Evolutionary conservation across 1,284 basidiomycete species (phyloP).

Genomic region (Melampsora occidentalis): DNA sequence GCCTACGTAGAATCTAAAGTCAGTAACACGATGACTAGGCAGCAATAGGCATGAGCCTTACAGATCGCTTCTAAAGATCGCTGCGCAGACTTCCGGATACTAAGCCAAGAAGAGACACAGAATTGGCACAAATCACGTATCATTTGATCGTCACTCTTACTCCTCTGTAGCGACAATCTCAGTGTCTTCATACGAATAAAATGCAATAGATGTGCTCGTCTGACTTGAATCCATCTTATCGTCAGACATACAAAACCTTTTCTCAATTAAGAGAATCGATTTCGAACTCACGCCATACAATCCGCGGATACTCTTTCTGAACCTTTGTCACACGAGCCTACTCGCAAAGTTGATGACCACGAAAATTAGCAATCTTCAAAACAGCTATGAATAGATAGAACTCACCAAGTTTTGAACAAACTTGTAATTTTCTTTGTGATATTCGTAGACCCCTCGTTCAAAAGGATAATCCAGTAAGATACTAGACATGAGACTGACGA

Average conservation of each 20-base stretch:
- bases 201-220: slow-evolving; percentile 35
- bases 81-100: slow-evolving; percentile 36
- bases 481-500: slow-evolving; percentile 67
- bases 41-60: not conserved
- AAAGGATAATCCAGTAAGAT: slow-evolving; percentile 72
- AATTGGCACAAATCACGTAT: slow-evolving; percentile 32
- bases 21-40: not conserved
- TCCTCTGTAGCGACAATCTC: slow-evolving; percentile 9
- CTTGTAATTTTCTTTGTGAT: slow-evolving; percentile 44
- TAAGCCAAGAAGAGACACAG: slow-evolving; percentile 26
- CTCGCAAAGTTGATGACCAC: slow-evolving; percentile 48
- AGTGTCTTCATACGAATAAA: slow-evolving; percentile 25
- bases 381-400: slow-evolving; percentile 48
- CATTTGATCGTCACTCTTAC: slow-evolving; percentile 29
- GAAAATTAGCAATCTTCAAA: slow-evolving; percentile 53
- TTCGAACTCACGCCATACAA: slow-evolving; percentile 59
- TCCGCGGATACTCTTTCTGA: slow-evolving; percentile 71
- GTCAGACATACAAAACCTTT: not conserved
- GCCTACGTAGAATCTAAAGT: slow-evolving; percentile 1
- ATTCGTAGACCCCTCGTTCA: slow-evolving; percentile 57
- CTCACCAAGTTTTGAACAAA: slow-evolving; percentile 33
- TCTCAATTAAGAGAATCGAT: not conserved
- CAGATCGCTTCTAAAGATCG: slow-evolving; percentile 30
- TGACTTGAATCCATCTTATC: slow-evolving; percentile 6
- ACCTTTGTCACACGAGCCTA: slow-evolving; percentile 50